Evolutionary conservation across 2,329 filamentous ascomycete genomes (phyloP), one percentile per base, ranked within the genome.

Genomic region (Cladosporium sp.): DNA sequence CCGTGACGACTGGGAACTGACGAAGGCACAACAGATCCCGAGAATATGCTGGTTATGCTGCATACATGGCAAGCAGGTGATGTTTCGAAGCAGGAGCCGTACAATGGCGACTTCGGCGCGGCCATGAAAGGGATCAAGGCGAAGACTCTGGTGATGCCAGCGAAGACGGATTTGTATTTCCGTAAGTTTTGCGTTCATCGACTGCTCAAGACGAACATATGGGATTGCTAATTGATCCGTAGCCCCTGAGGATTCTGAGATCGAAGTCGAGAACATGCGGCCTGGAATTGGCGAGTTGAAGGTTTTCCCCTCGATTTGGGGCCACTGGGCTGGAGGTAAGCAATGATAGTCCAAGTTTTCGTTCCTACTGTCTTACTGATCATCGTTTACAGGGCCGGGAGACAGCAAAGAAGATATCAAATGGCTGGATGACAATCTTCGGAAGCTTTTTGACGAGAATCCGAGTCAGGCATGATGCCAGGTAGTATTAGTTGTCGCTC

Each of bases 31-130:
- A n/a, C 42, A 68, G 84, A 89, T 59, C 86, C 87, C 0, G 85
- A 89, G 59, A 88, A 90, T 56, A 73, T 90, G 64, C 72, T 90
- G 0, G 77, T 79, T 1, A 89, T 90, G 87, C 72, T 89, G 3
- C 78, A 85, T 33, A 90, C 86, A 0, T 93, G 88, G 88, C 87
- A 92, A 66, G 76, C 80, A 4, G 87, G 79, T 1, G 86, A 92
- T 61, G 78, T 82, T 46, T 87, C 85, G 3, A 70, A 79, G 4
- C 85, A 89, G 62, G 76, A 82, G 51, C 83, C 81, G 3, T 90
- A 87, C 58, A 77, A 84, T 54, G 83, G 64, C 19, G 61, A 66
- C 49, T 68, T 69, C 42, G 52, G 61, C n/a, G 64, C 64, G 1
- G 82, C 85, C 0, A 77, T 92, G 80, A 73, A 75, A 43, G 77